Conservation (phyloP, 257 asterid genomes). For the Solanum arcanum region DNA sequence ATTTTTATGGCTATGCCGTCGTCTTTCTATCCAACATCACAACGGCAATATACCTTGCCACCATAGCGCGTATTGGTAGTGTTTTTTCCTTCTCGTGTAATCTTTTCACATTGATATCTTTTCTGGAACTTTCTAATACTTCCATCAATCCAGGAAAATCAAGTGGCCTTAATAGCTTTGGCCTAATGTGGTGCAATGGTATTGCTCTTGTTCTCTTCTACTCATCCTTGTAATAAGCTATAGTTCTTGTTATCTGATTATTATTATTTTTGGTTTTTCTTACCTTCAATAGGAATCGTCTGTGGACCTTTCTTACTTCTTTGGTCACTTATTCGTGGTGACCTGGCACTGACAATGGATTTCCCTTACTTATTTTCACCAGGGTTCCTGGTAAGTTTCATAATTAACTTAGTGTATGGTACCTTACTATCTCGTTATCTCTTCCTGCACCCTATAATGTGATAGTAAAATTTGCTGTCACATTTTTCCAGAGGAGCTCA, state of each 20-base stretch:
- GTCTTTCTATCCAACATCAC: constrained; percentile 71
- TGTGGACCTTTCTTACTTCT: constrained; percentile 53
- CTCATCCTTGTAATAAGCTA: neutral
- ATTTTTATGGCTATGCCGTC: constrained; percentile 55
- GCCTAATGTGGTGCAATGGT: constrained; percentile 99
- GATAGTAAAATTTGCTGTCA: neutral
- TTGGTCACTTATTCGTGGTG: constrained; percentile 80
- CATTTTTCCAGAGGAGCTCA: neutral
- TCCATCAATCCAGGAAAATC: constrained; percentile 56
- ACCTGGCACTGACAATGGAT: constrained; percentile 61
- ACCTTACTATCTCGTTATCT: neutral
- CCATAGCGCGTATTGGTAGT: constrained; percentile 80
- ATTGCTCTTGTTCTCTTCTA: constrained; percentile 7
- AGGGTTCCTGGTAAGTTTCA: constrained; percentile 69
- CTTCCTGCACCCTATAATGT: neutral
- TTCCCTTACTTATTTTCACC: constrained; percentile 63
- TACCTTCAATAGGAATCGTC: constrained; percentile 39
- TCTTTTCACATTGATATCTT: constrained; percentile 7
- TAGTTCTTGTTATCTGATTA: neutral
- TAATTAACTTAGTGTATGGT: neutral
- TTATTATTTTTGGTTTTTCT: neutral
- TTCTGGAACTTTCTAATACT: constrained; percentile 9
- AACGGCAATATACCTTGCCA: constrained; percentile 82
- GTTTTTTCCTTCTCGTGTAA: constrained; percentile 11
- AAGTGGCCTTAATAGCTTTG: constrained; percentile 87